Evolutionary conservation across 2,329 filamentous ascomycete genomes (phyloP).

Genomic region (Aspergillus puulaauensis): DNA sequence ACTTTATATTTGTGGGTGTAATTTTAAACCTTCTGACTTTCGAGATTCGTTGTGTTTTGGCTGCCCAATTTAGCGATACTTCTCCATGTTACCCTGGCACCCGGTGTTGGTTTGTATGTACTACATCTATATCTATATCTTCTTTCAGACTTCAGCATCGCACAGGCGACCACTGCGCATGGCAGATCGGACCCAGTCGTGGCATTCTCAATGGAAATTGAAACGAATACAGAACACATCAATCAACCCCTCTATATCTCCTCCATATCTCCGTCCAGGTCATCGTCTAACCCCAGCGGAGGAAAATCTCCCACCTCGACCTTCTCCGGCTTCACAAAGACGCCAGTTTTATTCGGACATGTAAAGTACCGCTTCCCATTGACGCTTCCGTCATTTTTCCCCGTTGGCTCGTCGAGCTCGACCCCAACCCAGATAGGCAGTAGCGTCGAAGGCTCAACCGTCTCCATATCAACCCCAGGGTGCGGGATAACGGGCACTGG

Average conservation of each 20-base stretch:
- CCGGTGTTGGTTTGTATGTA: conserved; percentile 3
- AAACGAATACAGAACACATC: not conserved
- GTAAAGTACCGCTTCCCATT: conserved; percentile 55
- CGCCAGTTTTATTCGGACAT: conserved; percentile 54
- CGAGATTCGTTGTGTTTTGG: not conserved
- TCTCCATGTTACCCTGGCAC: conserved; percentile 5
- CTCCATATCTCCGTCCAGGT: conserved; percentile 57
- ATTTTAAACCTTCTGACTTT: not conserved
- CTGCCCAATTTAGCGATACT: conserved; percentile 6
- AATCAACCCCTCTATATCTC: conserved; percentile 41
- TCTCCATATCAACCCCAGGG: conserved; percentile 26
- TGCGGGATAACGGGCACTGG: conserved; percentile 41
- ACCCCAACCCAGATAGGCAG: conserved; percentile 58
- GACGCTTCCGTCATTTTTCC: conserved; percentile 62
- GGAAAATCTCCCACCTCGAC: conserved; percentile 62
- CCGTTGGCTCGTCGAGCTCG: conserved; percentile 62
- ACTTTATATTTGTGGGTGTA: not conserved
- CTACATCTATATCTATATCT: not conserved
- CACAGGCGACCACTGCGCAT: conserved; percentile 4
- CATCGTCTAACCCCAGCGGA: conserved; percentile 51
- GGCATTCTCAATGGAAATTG: not conserved
- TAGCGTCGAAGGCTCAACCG: conserved; percentile 17
- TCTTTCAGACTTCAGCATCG: conserved; percentile 1
- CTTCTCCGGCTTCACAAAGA: conserved; percentile 63
- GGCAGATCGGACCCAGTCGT: not conserved